These are phyloP conservation scores for Paspalum vaginatum DNA, from an alignment of 176 grass and related monocot genomes.

Conservation along the genomic window DNA sequence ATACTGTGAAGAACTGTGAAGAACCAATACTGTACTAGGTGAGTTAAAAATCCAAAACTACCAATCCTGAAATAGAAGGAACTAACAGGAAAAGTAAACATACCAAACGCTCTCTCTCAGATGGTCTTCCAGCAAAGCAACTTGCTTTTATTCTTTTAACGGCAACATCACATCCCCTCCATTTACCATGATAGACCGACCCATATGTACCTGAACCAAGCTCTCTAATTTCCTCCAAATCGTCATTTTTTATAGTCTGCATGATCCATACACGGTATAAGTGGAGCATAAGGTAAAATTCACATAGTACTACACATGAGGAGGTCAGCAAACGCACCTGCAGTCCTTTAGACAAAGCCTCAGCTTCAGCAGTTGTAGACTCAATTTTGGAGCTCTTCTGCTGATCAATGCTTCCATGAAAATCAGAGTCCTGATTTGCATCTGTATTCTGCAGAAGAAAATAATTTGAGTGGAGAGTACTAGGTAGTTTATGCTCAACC, in stretches of 20 bases:
- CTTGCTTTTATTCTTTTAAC: constrained; percentile 99
- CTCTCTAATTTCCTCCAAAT: constrained; percentile 97
- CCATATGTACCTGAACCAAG: constrained; percentile 95
- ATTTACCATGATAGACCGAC: constrained; percentile 95
- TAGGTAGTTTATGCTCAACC: constrained; percentile 30
- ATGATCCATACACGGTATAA: constrained; percentile 40
- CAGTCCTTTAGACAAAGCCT: constrained; percentile 79
- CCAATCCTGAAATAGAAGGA: constrained; percentile 3
- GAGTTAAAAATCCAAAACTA: not conserved
- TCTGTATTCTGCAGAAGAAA: constrained; percentile 48
- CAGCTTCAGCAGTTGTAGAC: constrained; percentile 79
- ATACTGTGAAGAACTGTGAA: constrained; percentile 9
- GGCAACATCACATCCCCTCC: constrained; percentile 96
- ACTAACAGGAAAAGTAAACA: constrained; percentile 31
- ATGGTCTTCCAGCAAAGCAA: constrained; percentile 86
- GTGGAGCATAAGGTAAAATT: constrained; percentile 24
- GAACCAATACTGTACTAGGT: not conserved
- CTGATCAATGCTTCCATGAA: constrained; percentile 49
- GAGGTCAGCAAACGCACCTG: constrained; percentile 60
- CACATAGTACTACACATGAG: constrained; percentile 27
- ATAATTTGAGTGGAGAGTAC: constrained; percentile 29
- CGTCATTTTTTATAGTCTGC: constrained; percentile 96
- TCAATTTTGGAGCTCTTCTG: constrained; percentile 71
- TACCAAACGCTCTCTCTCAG: constrained; percentile 92
- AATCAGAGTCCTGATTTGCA: constrained; percentile 42